Conservation (phyloP, 2,329 filamentous ascomycete species). For the Parastagonospora avenae region DNA sequence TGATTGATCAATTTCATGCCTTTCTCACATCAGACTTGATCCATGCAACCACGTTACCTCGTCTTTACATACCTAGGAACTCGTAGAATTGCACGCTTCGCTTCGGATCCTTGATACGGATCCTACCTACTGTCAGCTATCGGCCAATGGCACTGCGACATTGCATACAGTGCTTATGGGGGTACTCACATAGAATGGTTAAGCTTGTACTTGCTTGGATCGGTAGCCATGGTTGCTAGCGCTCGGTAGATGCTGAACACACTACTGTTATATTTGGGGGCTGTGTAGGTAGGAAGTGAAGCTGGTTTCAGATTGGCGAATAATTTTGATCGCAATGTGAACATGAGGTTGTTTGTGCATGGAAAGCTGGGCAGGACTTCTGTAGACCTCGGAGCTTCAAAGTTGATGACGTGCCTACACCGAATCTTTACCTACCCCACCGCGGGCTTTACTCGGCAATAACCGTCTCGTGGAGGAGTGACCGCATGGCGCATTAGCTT, state of each 20-base stretch:
- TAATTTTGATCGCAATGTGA: conserved; percentile 23
- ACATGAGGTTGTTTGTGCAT: conserved; percentile 25
- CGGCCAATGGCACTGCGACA: conserved; percentile 6
- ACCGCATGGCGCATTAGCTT: conserved; percentile 13
- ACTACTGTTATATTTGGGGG: conserved; percentile 10
- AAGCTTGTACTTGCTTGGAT: conserved; percentile 67
- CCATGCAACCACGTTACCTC: not conserved
- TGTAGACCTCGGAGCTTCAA: conserved; percentile 44
- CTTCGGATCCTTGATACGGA: conserved; percentile 93
- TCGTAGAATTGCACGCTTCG: conserved; percentile 88
- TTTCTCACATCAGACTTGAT: not conserved
- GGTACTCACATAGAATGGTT: conserved; percentile 60
- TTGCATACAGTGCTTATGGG: conserved; percentile 8
- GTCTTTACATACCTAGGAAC: conserved; percentile 68
- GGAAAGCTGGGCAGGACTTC: conserved; percentile 9
- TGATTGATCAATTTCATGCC: conserved; percentile 78
- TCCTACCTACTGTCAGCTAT: conserved; percentile 16
- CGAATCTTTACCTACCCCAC: conserved; percentile 27
- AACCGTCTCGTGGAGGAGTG: conserved; percentile 3
- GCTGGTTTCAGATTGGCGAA: conserved; percentile 9
- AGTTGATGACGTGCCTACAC: conserved; percentile 20
- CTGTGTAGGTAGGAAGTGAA: conserved; percentile 8
- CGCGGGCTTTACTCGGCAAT: conserved; percentile 19
- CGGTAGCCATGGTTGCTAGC: conserved; percentile 59
- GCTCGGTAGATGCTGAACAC: conserved; percentile 21